These are phyloP conservation scores for Beauveria brongniartii DNA, from an alignment of 2,329 filamentous ascomycete species.

Conservation along the genomic window DNA sequence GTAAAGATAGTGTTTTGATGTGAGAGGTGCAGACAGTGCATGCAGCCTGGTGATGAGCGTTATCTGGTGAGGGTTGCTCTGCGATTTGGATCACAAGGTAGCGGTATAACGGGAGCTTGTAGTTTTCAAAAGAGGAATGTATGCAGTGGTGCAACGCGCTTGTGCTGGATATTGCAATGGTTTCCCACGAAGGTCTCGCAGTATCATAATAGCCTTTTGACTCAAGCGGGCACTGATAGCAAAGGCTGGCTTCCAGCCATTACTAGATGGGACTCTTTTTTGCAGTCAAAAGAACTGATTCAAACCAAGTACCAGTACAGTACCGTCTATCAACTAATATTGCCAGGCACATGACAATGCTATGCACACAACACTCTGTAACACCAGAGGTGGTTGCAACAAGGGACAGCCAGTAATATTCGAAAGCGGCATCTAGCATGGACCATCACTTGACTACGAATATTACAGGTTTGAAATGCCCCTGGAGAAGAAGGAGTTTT, in stretches of 20 bases:
- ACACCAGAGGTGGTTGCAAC: background rate
- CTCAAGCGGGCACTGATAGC: background rate
- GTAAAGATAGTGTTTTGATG: too few species aligned
- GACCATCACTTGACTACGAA: background rate
- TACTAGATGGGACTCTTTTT: background rate
- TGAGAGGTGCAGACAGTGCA: too few species aligned
- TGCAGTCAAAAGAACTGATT: background rate
- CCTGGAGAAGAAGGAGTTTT: background rate
- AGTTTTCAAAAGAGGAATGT: background rate
- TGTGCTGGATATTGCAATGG: background rate
- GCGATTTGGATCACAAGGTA: background rate
- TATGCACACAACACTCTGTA: background rate
- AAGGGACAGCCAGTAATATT: background rate
- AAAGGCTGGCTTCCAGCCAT: background rate
- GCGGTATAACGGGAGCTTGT: background rate
- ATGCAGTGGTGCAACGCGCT: background rate
- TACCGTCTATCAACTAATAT: background rate
- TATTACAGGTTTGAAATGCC: background rate
- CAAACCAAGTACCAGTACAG: background rate
- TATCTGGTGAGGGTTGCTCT: background rate
- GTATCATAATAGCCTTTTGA: background rate
- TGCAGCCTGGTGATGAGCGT: background rate
- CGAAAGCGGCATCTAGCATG: background rate
- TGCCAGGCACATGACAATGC: conserved; percentile 4
- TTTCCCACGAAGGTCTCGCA: background rate